Evolutionary conservation across 2,329 filamentous ascomycete species (phyloP).

Genomic region (Paecilomyces sp.): DNA sequence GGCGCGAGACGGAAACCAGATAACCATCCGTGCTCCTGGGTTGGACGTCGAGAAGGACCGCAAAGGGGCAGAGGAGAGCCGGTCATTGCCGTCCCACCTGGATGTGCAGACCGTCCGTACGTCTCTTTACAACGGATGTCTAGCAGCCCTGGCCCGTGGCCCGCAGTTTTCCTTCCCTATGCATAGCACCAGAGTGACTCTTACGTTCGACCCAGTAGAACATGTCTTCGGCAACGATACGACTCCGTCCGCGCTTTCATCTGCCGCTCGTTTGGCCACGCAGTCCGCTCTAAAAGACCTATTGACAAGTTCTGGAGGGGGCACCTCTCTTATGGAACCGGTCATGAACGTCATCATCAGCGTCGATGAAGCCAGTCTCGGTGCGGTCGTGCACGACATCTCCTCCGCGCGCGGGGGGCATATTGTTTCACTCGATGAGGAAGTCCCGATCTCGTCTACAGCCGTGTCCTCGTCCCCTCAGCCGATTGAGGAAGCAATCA

Average conservation of each 20-base stretch:
- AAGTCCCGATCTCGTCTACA: constrained; percentile 25
- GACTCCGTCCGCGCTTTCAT: constrained; percentile 61
- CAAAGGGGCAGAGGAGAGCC: constrained; percentile 33
- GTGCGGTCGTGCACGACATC: constrained; percentile 75
- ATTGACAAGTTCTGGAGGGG: constrained; percentile 35
- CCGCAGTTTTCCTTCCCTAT: constrained; percentile 74
- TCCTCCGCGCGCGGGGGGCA: constrained; percentile 66
- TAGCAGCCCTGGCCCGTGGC: constrained; percentile 77
- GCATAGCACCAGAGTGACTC: constrained; percentile 63
- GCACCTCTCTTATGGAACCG: constrained; percentile 73
- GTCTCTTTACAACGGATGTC: constrained; percentile 67
- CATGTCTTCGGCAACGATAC: constrained; percentile 63
- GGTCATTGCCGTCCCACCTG: constrained; percentile 50
- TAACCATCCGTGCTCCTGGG: constrained; percentile 49
- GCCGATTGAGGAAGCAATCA: constrained; percentile 23
- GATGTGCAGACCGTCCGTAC: constrained; percentile 42
- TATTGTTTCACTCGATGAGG: constrained; percentile 61
- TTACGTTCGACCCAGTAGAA: constrained; percentile 59
- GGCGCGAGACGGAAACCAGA: constrained; percentile 62
- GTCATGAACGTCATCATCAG: constrained; percentile 86
- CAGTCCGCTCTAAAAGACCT: constrained; percentile 60
- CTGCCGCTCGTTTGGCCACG: constrained; percentile 61
- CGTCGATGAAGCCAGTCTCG: constrained; percentile 74
- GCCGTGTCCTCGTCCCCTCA: constrained; percentile 12
- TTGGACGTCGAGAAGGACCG: constrained; percentile 33